Evolutionary conservation across 495 filamentous ascomycete species (phyloP).

Genomic region (Neohortaea acidophila): DNA sequence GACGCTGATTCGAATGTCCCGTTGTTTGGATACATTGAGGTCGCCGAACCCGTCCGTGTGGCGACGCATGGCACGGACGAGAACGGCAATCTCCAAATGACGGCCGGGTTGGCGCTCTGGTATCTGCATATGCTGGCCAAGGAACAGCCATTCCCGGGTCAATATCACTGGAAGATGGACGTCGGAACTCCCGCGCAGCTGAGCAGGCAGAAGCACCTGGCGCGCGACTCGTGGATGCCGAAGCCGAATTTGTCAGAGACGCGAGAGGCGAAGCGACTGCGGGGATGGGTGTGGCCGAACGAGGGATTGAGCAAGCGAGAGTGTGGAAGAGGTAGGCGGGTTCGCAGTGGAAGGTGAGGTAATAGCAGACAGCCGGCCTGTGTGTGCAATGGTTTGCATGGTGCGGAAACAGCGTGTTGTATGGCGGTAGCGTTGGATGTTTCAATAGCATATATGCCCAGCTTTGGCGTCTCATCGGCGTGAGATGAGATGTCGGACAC

Average conservation of each 20-base stretch:
- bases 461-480: too few species aligned
- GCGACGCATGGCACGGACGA: conserved; percentile 26
- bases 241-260: conserved; percentile 68
- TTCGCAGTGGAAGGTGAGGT: not conserved
- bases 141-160: conserved; percentile 50
- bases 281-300: conserved; percentile 76
- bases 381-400: too few species aligned
- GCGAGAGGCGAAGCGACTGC: conserved; percentile 61
- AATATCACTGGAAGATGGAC: conserved; percentile 55
- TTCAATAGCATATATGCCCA: too few species aligned
- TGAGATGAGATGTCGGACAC: too few species aligned
- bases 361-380: conserved; percentile 13
- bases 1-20: conserved; percentile 33
- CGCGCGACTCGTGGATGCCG: conserved; percentile 75
- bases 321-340: conserved; percentile 18
- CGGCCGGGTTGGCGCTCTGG: conserved; percentile 54
- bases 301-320: conserved; percentile 45
- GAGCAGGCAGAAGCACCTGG: conserved; percentile 51
- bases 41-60: conserved; percentile 45
- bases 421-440: too few species aligned
- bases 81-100: conserved; percentile 41
- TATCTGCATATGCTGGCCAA: conserved; percentile 75
- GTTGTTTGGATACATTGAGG: conserved; percentile 72
- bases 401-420: too few species aligned
- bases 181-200: conserved; percentile 68